Evolutionary conservation across 768 basidiomycete species (phyloP).

Genomic region (Gymnopilus dilepis): DNA sequence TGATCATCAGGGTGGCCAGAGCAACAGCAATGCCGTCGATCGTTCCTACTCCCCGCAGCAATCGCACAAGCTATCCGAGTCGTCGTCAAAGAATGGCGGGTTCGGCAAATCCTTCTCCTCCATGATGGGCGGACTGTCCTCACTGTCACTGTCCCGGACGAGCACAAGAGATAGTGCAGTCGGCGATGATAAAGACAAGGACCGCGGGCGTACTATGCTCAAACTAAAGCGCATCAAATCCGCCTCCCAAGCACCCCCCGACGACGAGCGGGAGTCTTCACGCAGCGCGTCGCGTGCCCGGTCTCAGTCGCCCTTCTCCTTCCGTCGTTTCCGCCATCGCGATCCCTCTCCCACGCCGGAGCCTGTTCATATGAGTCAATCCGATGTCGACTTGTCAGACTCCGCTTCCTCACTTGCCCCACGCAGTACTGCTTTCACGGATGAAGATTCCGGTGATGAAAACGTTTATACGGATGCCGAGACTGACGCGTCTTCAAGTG

Average conservation of each 20-base stretch:
- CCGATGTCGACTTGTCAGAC: slow-evolving; percentile 65
- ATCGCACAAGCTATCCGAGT: slow-evolving; percentile 41
- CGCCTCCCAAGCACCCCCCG: slow-evolving; percentile 49
- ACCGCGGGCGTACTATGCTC: slow-evolving; percentile 60
- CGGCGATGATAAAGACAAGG: slow-evolving; percentile 52
- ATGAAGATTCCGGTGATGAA: slow-evolving; percentile 71
- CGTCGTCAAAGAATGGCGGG: slow-evolving; percentile 39
- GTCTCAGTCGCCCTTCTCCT: slow-evolving; percentile 80
- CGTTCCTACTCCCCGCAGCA: slow-evolving; percentile 41
- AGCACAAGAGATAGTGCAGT: slow-evolving; percentile 44
- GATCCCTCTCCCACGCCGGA: slow-evolving; percentile 62
- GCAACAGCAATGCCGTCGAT: slow-evolving; percentile 56
- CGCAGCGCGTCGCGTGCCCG: slow-evolving; percentile 65
- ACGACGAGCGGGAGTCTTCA: slow-evolving; percentile 39
- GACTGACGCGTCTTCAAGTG: slow-evolving; percentile 59
- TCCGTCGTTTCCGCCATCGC: slow-evolving; percentile 67
- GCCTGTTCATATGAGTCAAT: slow-evolving; percentile 61
- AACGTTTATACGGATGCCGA: slow-evolving; percentile 55
- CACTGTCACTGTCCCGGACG: slow-evolving; percentile 65
- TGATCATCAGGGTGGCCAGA: slow-evolving; percentile 51
- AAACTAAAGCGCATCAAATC: slow-evolving; percentile 52
- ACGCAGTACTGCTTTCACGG: slow-evolving; percentile 65
- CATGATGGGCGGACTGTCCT: slow-evolving; percentile 75
- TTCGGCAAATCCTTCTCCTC: slow-evolving; percentile 70
- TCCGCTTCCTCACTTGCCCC: slow-evolving; percentile 60